Percentiles rank a stretch among this genome's conserved stretches.
phyloP scores from a whole-genome alignment of 495 filamentous ascomycete genomes.

The Tetracladium marchalianum region DNA sequence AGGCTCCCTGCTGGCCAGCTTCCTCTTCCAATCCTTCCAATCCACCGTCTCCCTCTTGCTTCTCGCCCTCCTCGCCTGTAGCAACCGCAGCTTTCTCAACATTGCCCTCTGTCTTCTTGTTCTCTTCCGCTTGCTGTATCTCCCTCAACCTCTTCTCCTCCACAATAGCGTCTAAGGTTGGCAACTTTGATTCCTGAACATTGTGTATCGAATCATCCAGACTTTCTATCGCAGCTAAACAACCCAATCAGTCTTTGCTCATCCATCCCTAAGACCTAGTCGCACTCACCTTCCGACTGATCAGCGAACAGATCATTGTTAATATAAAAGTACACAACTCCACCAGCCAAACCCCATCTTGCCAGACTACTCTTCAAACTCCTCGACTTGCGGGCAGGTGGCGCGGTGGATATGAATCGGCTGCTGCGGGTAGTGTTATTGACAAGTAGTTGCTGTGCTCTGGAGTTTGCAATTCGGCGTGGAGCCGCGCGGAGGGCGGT shows the following conservation, averaged over 20 bases:
- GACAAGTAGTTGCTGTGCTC: constrained; percentile 16
- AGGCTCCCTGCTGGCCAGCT: constrained; percentile 77
- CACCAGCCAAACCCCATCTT: constrained; percentile 68
- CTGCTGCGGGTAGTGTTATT: constrained; percentile 23
- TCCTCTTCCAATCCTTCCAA: constrained; percentile 65
- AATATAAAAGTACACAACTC: constrained; percentile 85
- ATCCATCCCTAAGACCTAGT: background rate
- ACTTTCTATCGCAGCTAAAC: constrained; percentile 11
- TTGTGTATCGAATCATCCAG: constrained; percentile 18
- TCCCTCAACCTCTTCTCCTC: constrained; percentile 36
- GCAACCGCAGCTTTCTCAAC: constrained; percentile 11
- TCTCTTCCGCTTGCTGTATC: constrained; percentile 19
- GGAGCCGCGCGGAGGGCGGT: constrained; percentile 46
- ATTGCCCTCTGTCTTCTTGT: constrained; percentile 15
- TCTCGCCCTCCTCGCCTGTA: constrained; percentile 9
- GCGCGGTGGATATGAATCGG: constrained; percentile 64
- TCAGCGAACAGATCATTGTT: constrained; percentile 81
- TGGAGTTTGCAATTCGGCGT: constrained; percentile 32
- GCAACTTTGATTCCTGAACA: constrained; percentile 26
- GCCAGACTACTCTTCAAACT: constrained; percentile 71
- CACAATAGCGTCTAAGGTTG: constrained; percentile 39
- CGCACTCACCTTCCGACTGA: constrained; percentile 58
- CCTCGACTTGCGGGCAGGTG: constrained; percentile 52
- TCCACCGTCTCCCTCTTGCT: constrained; percentile 10
- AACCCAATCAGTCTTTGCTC: constrained; percentile 1